Evolutionary conservation across 1,139 yeast genomes (phyloP), one percentile per base, ranked within the genome.

Genomic region (Candida sp.): DNA sequence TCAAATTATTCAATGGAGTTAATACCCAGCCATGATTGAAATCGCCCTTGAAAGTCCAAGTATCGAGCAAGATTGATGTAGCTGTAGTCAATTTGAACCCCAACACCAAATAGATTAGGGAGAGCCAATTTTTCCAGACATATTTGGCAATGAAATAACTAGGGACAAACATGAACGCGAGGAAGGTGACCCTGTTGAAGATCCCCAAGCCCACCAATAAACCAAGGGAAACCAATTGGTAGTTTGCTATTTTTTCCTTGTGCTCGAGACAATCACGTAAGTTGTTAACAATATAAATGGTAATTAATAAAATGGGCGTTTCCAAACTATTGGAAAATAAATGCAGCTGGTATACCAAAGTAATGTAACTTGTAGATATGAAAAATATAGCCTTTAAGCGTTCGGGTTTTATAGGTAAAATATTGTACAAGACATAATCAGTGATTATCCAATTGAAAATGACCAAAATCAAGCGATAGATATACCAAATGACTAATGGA

Each of bases 271-370:
- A 57, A 42, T 82, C 60, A 15, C 39, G 21, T 40, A 78, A 54
- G 41, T 75, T 74, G 51, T 77, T 73, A 30, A 79, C 67, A 12
- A 80, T 52, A 63, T 76, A 76, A 8, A 90, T 62, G 7, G 79
- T 70, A 47, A 81, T 53, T 34, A 90, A 56, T 21, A 93, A 66
- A 30, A 90, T 49, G 21, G 82, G 67, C 0, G 98, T 88, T 55
- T 95, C 99, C 4, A 88, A 60, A 25, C 91, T 80, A 59, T 95
- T 95, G 32, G 97, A 87, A 56, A 95, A 88, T 2, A 95, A 82
- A 58, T 91, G 98, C 1, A 88, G 74, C 58, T 93, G 98, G 55
- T 82, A 84, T 0, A 85, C 81, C 68, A 88, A 73, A 0, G 96
- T 84, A 9, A 90, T 75, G 57, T 87, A 93, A 1, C 96, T 87